phyloP scores from a whole-genome alignment of 2,329 filamentous ascomycete genomes.

The Aspergillus versicolor region DNA sequence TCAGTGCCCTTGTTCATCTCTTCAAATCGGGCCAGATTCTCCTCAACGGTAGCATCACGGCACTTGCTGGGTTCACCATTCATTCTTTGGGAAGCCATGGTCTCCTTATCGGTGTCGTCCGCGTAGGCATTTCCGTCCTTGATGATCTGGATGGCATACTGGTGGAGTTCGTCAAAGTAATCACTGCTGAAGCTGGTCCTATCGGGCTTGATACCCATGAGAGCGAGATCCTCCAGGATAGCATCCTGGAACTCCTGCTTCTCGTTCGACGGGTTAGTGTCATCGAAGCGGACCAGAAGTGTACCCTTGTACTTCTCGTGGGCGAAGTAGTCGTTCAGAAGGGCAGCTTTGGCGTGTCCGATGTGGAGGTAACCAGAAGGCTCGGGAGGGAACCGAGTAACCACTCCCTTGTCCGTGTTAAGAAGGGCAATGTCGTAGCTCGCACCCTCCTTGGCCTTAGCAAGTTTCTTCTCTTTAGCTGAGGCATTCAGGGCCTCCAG shows the following conservation, averaged over 20 bases:
- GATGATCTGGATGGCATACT: slow-evolving; percentile 80
- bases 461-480: slow-evolving; percentile 67
- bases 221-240: slow-evolving; percentile 84
- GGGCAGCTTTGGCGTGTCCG: slow-evolving; percentile 88
- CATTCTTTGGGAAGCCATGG: slow-evolving; percentile 81
- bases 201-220: slow-evolving; percentile 91
- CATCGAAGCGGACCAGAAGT: slow-evolving; percentile 88
- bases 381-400: slow-evolving; percentile 91
- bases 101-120: slow-evolving; percentile 88
- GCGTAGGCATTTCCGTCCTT: slow-evolving; percentile 86
- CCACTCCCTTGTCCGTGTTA: slow-evolving; percentile 82
- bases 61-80: slow-evolving; percentile 78
- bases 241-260: slow-evolving; percentile 94
- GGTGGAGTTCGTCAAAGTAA: slow-evolving; percentile 90
- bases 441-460: slow-evolving; percentile 71
- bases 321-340: slow-evolving; percentile 95
- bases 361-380: slow-evolving; percentile 95
- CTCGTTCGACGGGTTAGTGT: slow-evolving; percentile 96
- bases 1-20: slow-evolving; percentile 88
- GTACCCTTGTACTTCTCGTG: slow-evolving; percentile 91
- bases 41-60: slow-evolving; percentile 75
- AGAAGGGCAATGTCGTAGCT: slow-evolving; percentile 87
- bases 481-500: slow-evolving; percentile 68
- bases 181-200: slow-evolving; percentile 86
- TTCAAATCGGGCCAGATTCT: slow-evolving; percentile 81